These are phyloP conservation scores for Telopea speciosissima DNA, from an alignment of 177 flowering plant genomes.

Conservation along the genomic window DNA sequence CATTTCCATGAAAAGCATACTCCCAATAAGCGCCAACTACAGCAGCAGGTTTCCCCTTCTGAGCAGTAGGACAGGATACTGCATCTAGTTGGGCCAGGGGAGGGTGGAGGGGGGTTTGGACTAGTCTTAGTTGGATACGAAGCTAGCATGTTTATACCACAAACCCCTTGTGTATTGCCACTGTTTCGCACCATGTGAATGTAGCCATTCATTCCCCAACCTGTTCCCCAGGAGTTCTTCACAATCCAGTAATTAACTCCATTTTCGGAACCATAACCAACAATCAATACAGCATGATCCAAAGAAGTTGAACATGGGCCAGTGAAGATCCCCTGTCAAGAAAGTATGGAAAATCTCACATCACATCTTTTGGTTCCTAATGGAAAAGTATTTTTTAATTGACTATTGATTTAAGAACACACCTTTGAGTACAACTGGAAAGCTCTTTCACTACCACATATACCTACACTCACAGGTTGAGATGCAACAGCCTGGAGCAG, in stretches of 20 bases:
- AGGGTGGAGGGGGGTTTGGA: conserved; percentile 61
- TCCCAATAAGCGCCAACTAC: conserved; percentile 49
- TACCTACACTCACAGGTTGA: conserved; percentile 92
- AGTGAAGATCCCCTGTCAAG: conserved; percentile 63
- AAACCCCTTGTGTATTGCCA: conserved; percentile 56
- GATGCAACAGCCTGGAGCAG: conserved; percentile 67
- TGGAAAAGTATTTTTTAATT: no score
- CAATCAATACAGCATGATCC: conserved; percentile 85
- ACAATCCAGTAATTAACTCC: conserved; percentile 89
- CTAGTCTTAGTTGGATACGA: conserved; percentile 82
- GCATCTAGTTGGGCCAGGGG: conserved; percentile 47
- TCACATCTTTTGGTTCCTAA: not conserved
- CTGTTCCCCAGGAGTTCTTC: conserved; percentile 87
- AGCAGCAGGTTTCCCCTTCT: conserved; percentile 67
- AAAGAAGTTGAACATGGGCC: conserved; percentile 86
- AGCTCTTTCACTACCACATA: conserved; percentile 79
- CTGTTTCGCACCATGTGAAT: conserved; percentile 62
- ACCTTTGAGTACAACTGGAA: conserved; percentile 92
- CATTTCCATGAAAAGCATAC: conserved; percentile 87
- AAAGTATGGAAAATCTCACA: conserved; percentile 4
- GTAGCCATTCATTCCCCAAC: conserved; percentile 89
- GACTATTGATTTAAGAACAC: conserved; percentile 12
- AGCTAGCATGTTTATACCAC: conserved; percentile 87
- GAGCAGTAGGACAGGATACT: conserved; percentile 49
- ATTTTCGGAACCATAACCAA: conserved; percentile 82